Base-by-base conservation (phyloP, 257 asterid species). In the Plantago major region DNA sequence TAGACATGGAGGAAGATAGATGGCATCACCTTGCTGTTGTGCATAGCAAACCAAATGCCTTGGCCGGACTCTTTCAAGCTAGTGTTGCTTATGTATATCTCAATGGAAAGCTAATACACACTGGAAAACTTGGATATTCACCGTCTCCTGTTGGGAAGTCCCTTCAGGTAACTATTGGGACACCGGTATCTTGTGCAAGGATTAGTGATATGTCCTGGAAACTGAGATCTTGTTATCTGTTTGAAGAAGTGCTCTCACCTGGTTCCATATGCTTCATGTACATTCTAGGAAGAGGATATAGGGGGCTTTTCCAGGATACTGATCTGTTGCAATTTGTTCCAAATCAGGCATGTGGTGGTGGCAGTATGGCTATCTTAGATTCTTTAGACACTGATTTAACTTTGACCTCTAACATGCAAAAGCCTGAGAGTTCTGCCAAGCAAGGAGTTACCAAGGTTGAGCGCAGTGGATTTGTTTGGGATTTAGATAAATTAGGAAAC, bases 11-110 rank as follows among this genome's bases (percentile, higher is more conserved):
- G 76, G 99, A 93, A 82, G 96, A 94, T 54, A 80, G 97, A 78
- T 93, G 99, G 99, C 87, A 93, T 89, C 99, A 93, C 79, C 95
- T 93, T 26, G 95, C 96, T 61, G 82, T 93, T 72, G 99, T 93
- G 73, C 99, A 93, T 72, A 89, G 96, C 81, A 93, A 93, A 75
- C 99, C 99, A 47, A 89, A 89, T 81, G 99, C 99, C 68, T 84
- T 93, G 94, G 99, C 97, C 59, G 99, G 99, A 63, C 80, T 93
- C 45, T 93, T 93, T 75, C 99, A 93, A 74, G 92, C 97, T 37
- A 93, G 99, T 75, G 79, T 93, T 71, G 99, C 99, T 71, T 81
- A 80, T 75, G 94, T 93, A 43, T 93, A 93, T 76, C 83, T 93
- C 68, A 83, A 93, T 78, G 99, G 97, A 70, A 93, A 87, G 84